Base-by-base conservation (phyloP, 2,329 filamentous ascomycete genomes). In the Xylariales sp. region DNA sequence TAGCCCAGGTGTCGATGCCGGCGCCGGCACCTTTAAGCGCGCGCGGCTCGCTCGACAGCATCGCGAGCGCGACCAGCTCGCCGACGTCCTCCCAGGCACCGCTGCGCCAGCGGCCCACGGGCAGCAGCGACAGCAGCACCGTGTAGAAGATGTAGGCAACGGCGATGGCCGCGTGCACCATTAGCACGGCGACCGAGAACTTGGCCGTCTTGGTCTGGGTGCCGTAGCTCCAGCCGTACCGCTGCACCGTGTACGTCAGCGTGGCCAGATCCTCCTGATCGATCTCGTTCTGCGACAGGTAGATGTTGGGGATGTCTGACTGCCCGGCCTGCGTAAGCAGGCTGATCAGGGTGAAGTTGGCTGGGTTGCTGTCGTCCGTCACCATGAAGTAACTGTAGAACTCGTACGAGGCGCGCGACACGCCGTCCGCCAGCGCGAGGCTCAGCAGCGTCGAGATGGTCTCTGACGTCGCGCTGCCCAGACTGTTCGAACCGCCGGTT, bases 221-320 rank as follows among this genome's bases (percentile, higher is more conserved):
- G 4, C 36, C 36, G 2, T 38, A 38, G 20, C 36, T 29, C 27
- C 28, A 38, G 36, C 36, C 36, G 10, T 32, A 38, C 3, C 35
- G 17, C 14, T 16, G 8, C 7, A 31, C 35, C 12, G 12, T 25
- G 20, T 30, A 38, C 10, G 27, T 38, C 2, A 32, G 5, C 13
- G 34, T 3, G 12, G 20, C 8, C 23, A 8, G n/a, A 25, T 8
- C 23, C 8, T 25, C 23, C n/a, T 8, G 23, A n/a, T n/a, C n/a
- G 23, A 25, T 8, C 23, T 25, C 23, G n/a, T 25, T n/a, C n/a
- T 25, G 8, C 8, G 8, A 8, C 8, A 8, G 8, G 23, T 30
- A 30, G 10, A 8, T 8, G 10, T 7, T 8, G 8, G 7, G 7
- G 29, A 30, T 30, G 16, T 10, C 16, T 8, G 29, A 8, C 29